These are phyloP conservation scores for Ulvella scutata DNA, from an alignment of 139 green algal genomes.

Conservation along the genomic window DNA sequence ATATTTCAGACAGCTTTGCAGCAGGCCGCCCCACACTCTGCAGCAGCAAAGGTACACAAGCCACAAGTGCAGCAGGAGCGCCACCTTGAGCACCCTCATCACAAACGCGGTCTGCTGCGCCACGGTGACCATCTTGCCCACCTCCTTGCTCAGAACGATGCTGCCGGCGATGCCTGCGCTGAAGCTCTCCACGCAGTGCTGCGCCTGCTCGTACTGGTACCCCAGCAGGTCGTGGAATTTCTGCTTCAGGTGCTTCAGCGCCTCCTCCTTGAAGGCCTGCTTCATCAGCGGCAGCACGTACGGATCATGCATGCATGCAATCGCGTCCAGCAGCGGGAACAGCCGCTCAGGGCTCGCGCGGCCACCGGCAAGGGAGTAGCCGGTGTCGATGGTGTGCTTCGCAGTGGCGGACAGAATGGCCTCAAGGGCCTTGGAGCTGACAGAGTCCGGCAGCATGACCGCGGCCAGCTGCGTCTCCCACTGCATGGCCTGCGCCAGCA, in stretches of 20 bases:
- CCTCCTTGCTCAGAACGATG: not conserved
- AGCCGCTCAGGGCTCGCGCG: not conserved
- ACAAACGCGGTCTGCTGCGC: not conserved
- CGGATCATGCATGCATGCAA: not conserved
- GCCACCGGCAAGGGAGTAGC: not conserved
- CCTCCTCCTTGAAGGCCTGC: constrained; percentile 1
- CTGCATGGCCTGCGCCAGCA: not conserved
- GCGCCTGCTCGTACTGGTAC: not conserved
- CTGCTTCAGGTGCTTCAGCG: constrained; percentile 2
- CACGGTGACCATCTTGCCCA: not conserved
- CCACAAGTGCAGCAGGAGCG: too few relatives aligned
- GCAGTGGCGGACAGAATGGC: not conserved
- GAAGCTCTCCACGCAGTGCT: not conserved
- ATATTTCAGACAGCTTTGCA: too few relatives aligned
- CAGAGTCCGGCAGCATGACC: not conserved
- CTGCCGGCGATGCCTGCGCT: not conserved
- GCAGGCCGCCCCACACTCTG: too few relatives aligned
- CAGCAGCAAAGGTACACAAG: too few relatives aligned
- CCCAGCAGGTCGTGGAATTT: not conserved
- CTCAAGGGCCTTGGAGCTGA: not conserved
- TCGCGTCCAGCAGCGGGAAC: not conserved
- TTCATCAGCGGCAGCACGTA: constrained; percentile 1
- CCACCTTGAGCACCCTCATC: not conserved
- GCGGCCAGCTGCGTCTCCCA: not conserved
- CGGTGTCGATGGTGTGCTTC: not conserved